Percentiles rank a stretch among this genome's conserved stretches.
Evolutionary conservation across 192 early-diverging fungal genomes (phyloP).

Genomic region (Physocladia obscura): DNA sequence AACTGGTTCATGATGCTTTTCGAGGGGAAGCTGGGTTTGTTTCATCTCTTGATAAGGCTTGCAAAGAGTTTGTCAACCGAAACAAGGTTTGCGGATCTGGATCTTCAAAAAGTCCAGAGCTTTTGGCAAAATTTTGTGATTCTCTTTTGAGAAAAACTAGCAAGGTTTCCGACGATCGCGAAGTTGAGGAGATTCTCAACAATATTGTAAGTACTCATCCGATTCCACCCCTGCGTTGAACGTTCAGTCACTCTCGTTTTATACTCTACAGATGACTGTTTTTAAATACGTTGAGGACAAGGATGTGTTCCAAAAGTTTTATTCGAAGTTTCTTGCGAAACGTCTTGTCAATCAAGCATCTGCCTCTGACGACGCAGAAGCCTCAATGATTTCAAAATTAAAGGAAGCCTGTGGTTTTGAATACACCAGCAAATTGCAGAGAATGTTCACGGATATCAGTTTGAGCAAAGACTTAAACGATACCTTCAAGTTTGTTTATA

Average conservation of each 20-base stretch:
- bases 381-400: slow-evolving; percentile 90
- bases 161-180: slow-evolving; percentile 71
- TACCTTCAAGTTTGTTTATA: slow-evolving; percentile 67
- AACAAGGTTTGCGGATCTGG: slow-evolving; percentile 77
- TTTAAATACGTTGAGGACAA: slow-evolving; percentile 96
- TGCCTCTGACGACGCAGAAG: slow-evolving; percentile 88
- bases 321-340: slow-evolving; percentile 88
- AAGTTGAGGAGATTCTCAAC: slow-evolving; percentile 71
- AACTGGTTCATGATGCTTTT: slow-evolving; percentile 77
- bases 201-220: slow-evolving; percentile 58
- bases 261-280: slow-evolving; percentile 80
- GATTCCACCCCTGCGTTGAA: not conserved
- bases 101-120: slow-evolving; percentile 76
- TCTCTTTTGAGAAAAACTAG: slow-evolving; percentile 81
- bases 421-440: slow-evolving; percentile 89
- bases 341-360: slow-evolving; percentile 88
- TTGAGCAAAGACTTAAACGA: slow-evolving; percentile 88
- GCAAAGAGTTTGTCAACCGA: slow-evolving; percentile 89
- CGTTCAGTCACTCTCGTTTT: too few relatives aligned
- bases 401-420: slow-evolving; percentile 89
- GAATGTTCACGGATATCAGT: slow-evolving; percentile 94
- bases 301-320: slow-evolving; percentile 98
- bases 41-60: slow-evolving; percentile 89
- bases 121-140: slow-evolving; percentile 90
- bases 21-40: slow-evolving; percentile 82